Evolutionary conservation across 371 early-diverging fungal genomes (phyloP).

Genomic region (Mucor velutinosus): DNA sequence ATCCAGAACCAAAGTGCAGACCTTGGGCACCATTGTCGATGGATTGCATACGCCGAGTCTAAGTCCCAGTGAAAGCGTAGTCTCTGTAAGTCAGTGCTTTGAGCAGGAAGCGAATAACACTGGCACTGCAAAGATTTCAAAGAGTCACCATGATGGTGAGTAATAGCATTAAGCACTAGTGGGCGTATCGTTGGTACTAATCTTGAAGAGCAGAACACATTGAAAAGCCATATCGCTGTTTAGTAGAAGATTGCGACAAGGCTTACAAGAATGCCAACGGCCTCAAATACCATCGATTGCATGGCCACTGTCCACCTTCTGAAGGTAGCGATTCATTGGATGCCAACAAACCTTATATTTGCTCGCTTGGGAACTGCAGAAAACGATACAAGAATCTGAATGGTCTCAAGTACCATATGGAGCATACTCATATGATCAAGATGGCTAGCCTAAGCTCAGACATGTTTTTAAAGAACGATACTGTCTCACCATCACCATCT

Average conservation of each 20-base stretch:
- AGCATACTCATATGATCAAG: slow-evolving; percentile 50
- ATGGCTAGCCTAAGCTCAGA: slow-evolving; percentile 11
- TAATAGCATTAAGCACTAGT: not conserved
- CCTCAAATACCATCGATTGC: slow-evolving; percentile 86
- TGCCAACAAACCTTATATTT: slow-evolving; percentile 74
- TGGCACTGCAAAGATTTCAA: not conserved
- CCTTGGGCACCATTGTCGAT: slow-evolving; percentile 19
- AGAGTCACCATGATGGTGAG: not conserved
- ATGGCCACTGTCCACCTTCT: slow-evolving; percentile 66
- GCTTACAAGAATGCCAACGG: slow-evolving; percentile 95
- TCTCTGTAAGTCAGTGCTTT: not conserved
- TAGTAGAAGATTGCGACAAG: slow-evolving; percentile 80
- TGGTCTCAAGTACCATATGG: slow-evolving; percentile 93
- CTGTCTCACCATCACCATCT: too few relatives aligned
- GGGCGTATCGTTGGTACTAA: not conserved
- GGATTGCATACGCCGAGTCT: slow-evolving; percentile 8
- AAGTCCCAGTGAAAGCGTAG: slow-evolving; percentile 9
- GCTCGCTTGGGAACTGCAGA: slow-evolving; percentile 77
- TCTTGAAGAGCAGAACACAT: not conserved
- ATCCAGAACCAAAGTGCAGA: slow-evolving; percentile 7
- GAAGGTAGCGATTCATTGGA: slow-evolving; percentile 26
- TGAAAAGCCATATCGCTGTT: slow-evolving; percentile 76
- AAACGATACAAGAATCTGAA: slow-evolving; percentile 96
- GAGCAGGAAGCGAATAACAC: not conserved
- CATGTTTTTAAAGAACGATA: not conserved